Conservation (phyloP, 768 basidiomycete genomes). For the Dacryopinax primogenitus region DNA sequence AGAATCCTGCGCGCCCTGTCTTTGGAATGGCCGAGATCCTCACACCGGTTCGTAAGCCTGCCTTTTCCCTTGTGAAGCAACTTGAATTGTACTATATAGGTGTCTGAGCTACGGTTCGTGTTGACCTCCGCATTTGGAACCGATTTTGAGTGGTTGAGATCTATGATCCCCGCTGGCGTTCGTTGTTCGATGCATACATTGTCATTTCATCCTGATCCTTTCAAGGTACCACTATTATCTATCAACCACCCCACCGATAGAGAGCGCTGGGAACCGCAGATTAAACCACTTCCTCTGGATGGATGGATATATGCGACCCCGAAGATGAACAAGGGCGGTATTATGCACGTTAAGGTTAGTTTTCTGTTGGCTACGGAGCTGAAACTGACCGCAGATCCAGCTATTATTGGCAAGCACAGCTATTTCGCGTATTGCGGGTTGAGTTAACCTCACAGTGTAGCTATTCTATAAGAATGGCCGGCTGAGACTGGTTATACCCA, state of each 20-base stretch:
- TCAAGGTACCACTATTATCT: background rate
- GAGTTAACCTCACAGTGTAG: conserved; percentile 28
- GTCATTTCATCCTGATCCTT: background rate
- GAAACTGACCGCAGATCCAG: conserved; percentile 35
- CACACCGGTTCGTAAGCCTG: background rate
- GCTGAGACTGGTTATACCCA: conserved; percentile 65
- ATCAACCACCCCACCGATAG: background rate
- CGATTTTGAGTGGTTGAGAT: background rate
- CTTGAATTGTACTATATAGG: background rate
- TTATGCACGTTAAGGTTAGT: conserved; percentile 1
- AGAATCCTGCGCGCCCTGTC: conserved; percentile 34
- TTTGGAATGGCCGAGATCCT: conserved; percentile 56
- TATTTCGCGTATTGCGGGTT: background rate
- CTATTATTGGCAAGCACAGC: conserved; percentile 49
- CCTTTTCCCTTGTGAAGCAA: background rate
- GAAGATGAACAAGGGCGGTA: conserved; percentile 7
- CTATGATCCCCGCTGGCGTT: background rate
- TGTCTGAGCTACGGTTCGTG: background rate
- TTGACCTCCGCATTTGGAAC: conserved; percentile 4
- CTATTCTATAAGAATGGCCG: conserved; percentile 77
- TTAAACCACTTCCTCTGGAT: background rate
- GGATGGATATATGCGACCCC: background rate
- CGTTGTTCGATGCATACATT: background rate
- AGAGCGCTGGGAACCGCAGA: background rate
- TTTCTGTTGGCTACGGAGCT: background rate